Conservation (phyloP, 495 filamentous ascomycete species). For the Lasiosphaeria miniovina region DNA sequence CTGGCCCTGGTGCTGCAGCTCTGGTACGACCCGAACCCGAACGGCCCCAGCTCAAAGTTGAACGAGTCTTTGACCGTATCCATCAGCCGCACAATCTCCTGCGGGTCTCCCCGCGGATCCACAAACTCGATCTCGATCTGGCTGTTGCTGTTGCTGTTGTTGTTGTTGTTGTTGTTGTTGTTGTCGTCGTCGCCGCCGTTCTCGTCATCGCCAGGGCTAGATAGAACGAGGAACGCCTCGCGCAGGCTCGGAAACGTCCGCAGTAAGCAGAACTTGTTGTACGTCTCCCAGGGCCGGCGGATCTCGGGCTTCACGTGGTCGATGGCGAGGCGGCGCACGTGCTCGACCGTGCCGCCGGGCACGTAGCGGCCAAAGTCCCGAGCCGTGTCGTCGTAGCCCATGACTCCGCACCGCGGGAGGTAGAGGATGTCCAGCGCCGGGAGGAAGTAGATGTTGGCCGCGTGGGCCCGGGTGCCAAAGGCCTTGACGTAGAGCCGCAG, state of each 20-base stretch:
- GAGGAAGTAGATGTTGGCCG: slow-evolving; percentile 41
- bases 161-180: too few relatives aligned
- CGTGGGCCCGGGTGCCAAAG: slow-evolving; percentile 38
- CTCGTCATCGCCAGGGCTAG: background rate
- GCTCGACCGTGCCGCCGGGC: slow-evolving; percentile 19
- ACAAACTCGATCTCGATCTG: slow-evolving; percentile 31
- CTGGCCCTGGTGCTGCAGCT: too few relatives aligned
- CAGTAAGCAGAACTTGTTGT: slow-evolving; percentile 48
- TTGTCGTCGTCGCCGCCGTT: slow-evolving; percentile 12
- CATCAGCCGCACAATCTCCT: slow-evolving; percentile 33
- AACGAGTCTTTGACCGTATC: slow-evolving; percentile 42
- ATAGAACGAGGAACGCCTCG: slow-evolving; percentile 28
- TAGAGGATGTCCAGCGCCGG: slow-evolving; percentile 48
- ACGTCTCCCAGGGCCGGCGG: slow-evolving; percentile 51
- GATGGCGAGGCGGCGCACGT: slow-evolving; percentile 40
- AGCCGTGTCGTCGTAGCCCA: slow-evolving; percentile 48
- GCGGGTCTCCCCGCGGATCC: slow-evolving; percentile 33
- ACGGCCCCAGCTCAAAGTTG: slow-evolving; percentile 33
- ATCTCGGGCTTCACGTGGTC: slow-evolving; percentile 47
- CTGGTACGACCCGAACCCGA: background rate
- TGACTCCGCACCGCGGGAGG: slow-evolving; percentile 40
- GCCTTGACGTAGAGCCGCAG: slow-evolving; percentile 37
- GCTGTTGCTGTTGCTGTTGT: slow-evolving; percentile 3
- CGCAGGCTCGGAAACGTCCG: slow-evolving; percentile 40
- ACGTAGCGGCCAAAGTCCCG: slow-evolving; percentile 38